Base-by-base conservation (phyloP, 441 rosid species). In the Euphorbia schlechtendalii region DNA sequence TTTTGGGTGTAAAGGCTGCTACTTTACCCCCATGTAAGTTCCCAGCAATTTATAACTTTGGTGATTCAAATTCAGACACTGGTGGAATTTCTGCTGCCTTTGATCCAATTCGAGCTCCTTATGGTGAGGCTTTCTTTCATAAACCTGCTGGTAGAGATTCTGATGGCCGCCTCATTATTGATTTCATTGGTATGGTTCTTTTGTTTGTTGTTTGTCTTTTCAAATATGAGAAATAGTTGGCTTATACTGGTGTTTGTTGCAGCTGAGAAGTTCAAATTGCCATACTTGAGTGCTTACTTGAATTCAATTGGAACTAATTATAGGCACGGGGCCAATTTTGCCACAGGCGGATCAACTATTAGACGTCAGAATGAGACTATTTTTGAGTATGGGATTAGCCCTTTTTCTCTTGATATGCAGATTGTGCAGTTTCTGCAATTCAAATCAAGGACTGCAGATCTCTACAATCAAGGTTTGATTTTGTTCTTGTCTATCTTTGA, bases 51-150 rank as follows among this genome's bases (percentile, higher is more conserved):
- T 87, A 76, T 73, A 92, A 89, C 73, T 92, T 89, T 14, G 98
- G 91, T 18, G 95, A 92, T 81, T 89, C 93, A 4, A 92, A 92
- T 73, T 92, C 91, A 0, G 98, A 92, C 70, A 83, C 89, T 0
- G 92, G 96, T 65, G 90, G 72, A 40, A 73, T 69, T 56, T 81
- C 86, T 1, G 85, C 90, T 0, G 83, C 89, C 17, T 27, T 82
- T 3, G 62, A 77, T 1, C 84, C 77, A 61, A 81, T 83, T 69
- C 63, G 68, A 61, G 61, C 81, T 17, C 96, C 95, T 1, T 79
- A 89, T 34, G 95, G 95, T 17, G 88, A 81, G 74, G 78, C 95
- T 63, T 89, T 89, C 83, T 87, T 92, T 48, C 80, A 86, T 54
- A 80, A 76, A 74, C 89, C 93, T 59, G 69, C 83, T 0, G 98